Evolutionary conservation across 208 protist species (phyloP).

Genomic region (Porcisia hertigi): DNA sequence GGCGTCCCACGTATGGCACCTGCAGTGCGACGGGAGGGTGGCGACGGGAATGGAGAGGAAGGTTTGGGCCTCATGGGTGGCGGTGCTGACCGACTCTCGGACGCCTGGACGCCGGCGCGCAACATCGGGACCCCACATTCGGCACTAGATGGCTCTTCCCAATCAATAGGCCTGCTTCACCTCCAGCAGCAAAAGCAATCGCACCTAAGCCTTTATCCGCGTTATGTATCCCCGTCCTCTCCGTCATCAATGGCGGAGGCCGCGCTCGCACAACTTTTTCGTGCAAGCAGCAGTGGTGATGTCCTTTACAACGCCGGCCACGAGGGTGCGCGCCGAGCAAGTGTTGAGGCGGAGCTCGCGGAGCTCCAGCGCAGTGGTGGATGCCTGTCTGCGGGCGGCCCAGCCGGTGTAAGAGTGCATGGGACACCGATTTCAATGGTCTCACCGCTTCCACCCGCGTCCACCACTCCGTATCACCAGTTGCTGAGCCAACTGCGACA

Average conservation of each 20-base stretch:
- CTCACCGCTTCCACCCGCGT: constrained; percentile 17
- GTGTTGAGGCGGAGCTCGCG: constrained; percentile 24
- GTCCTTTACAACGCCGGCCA: constrained; percentile 5
- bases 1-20: constrained; percentile 6
- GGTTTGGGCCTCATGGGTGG: background rate
- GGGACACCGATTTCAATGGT: constrained; percentile 6
- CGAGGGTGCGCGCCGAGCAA: constrained; percentile 19
- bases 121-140: constrained; percentile 7
- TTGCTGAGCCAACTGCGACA: constrained; percentile 29
- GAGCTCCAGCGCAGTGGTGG: constrained; percentile 26
- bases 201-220: constrained; percentile 2
- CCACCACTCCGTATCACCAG: constrained; percentile 28
- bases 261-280: constrained; percentile 10
- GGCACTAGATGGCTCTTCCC: background rate
- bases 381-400: background rate
- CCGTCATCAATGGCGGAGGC: constrained; percentile 3
- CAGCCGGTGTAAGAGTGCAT: background rate
- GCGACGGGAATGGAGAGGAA: background rate
- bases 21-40: background rate
- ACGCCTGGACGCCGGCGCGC: constrained; percentile 14
- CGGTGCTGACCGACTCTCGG: background rate
- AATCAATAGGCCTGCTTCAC: constrained; percentile 2
- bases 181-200: constrained; percentile 14
- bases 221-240: background rate
- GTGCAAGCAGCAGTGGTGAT: constrained; percentile 2